Evolutionary conservation across 2,329 filamentous ascomycete genomes (phyloP).

Genomic region (Fusarium proliferatum): DNA sequence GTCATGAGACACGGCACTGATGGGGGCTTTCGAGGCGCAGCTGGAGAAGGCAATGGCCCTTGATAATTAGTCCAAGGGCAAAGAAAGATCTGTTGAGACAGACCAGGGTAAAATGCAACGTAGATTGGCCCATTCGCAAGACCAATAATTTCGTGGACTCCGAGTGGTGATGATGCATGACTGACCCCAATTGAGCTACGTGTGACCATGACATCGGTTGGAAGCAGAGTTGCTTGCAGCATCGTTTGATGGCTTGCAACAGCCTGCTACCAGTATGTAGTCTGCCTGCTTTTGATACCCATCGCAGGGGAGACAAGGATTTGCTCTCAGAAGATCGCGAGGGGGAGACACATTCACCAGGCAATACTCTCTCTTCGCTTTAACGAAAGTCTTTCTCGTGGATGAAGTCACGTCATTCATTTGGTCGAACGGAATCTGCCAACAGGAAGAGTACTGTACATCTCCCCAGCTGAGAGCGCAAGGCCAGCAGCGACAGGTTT

Average conservation of each 20-base stretch:
- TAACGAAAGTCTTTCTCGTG: background rate
- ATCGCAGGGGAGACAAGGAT: background rate
- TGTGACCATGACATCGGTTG: slow-evolving; percentile 42
- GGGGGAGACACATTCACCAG: background rate
- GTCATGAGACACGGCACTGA: slow-evolving; percentile 21
- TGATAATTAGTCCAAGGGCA: slow-evolving; percentile 8
- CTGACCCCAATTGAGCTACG: slow-evolving; percentile 32
- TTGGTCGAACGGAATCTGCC: background rate
- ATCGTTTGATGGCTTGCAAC: slow-evolving; percentile 20
- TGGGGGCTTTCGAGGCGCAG: slow-evolving; percentile 31
- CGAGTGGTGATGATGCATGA: slow-evolving; percentile 21
- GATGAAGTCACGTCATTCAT: background rate
- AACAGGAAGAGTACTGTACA: background rate
- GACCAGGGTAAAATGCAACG: background rate
- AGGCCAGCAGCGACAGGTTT: background rate
- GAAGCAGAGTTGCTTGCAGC: slow-evolving; percentile 36
- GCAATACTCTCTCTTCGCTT: slow-evolving; percentile 19
- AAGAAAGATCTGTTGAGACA: slow-evolving; percentile 2
- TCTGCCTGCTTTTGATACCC: background rate
- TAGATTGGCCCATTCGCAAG: slow-evolving; percentile 36
- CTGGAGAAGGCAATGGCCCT: slow-evolving; percentile 15
- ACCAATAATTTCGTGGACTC: slow-evolving; percentile 23
- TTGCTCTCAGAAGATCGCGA: background rate
- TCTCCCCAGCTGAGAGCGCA: background rate
- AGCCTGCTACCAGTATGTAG: background rate